Conservation (phyloP, 495 filamentous ascomycete genomes). For the Penicillium canescens region DNA sequence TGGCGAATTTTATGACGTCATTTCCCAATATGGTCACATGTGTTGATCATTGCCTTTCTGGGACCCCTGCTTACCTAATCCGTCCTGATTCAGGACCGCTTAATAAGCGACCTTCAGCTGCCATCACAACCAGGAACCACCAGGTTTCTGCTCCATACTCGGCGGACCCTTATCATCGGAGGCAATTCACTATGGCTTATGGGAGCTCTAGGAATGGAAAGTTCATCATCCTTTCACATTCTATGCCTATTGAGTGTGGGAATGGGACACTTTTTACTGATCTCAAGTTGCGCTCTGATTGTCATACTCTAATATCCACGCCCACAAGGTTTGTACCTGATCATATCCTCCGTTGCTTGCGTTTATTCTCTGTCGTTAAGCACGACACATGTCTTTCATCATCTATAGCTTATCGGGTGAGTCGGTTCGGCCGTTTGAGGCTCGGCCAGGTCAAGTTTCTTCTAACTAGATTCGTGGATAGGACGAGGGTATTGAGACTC, state of each 20-base stretch:
- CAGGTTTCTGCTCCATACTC: background rate
- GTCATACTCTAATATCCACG: background rate
- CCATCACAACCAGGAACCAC: background rate
- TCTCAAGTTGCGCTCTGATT: background rate
- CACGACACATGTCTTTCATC: background rate
- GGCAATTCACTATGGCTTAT: background rate
- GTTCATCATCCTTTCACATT: background rate
- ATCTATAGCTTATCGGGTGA: background rate
- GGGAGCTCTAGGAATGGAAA: background rate
- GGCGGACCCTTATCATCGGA: background rate
- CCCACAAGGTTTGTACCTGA: background rate
- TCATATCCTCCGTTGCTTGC: background rate
- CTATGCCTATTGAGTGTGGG: background rate
- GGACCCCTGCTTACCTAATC: background rate
- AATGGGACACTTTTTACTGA: background rate
- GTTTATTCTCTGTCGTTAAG: background rate
- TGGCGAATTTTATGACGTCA: background rate
- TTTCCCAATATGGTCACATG: background rate
- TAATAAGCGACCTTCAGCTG: background rate
- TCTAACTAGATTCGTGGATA: background rate
- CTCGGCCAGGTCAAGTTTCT: background rate
- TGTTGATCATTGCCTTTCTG: background rate
- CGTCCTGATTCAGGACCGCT: background rate
- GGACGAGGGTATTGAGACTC: background rate
- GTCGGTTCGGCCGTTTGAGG: background rate